phyloP scores from a whole-genome alignment of 345 rosid genomes.

The Citrus glauca region DNA sequence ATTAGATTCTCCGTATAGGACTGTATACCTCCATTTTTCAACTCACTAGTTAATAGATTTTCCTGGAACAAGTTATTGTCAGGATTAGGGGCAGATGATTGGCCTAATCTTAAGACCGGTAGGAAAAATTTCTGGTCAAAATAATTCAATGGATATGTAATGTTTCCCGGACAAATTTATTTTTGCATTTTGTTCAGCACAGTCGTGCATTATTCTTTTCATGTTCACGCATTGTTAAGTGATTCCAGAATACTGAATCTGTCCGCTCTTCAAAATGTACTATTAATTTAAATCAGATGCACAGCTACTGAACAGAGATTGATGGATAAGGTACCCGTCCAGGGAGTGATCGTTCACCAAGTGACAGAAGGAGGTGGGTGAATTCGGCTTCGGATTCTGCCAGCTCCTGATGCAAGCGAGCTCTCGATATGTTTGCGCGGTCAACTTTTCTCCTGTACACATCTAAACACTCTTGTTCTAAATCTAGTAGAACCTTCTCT shows the following conservation, averaged over 20 bases:
- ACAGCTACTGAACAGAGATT: constrained; percentile 5
- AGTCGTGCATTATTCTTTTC: neutral
- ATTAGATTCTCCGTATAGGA: neutral
- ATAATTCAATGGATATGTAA: neutral
- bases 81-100: neutral
- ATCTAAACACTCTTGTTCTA: constrained; percentile 90
- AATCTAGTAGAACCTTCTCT: constrained; percentile 77
- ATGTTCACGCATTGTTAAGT: neutral
- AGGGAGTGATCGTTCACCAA: constrained; percentile 92
- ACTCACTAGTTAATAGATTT: neutral
- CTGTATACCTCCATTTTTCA: neutral
- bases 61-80: neutral
- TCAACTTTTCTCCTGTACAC: constrained; percentile 94
- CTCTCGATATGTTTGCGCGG: constrained; percentile 83
- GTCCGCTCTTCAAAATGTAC: neutral
- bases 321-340: constrained; percentile 65
- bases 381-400: constrained; percentile 98
- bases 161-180: neutral
- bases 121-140: neutral
- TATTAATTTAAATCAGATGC: neutral
- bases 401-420: constrained; percentile 93
- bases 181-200: neutral
- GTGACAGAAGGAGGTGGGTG: constrained; percentile 91
- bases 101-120: neutral
- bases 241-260: neutral